A percentile compares a stretch with the other conserved stretches of the same genome.
Conservation (phyloP, 768 basidiomycete species). For the Rhodotorula sphaerocarpa region DNA sequence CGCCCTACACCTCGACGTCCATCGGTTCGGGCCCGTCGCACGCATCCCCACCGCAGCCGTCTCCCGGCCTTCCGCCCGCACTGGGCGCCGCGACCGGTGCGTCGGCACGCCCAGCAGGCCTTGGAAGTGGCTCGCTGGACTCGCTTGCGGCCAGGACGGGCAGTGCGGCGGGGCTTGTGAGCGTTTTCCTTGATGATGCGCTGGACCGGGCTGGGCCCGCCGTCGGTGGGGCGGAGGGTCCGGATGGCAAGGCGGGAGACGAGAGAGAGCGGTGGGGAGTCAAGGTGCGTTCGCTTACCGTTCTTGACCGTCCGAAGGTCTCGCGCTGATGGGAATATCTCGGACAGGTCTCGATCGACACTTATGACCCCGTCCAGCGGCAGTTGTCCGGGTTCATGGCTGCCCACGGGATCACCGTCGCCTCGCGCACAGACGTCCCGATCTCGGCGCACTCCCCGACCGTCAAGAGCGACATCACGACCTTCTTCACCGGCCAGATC, state of each 20-base stretch:
- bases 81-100: neutral
- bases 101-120: neutral
- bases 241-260: neutral
- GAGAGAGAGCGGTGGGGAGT: constrained; percentile 22
- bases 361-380: constrained; percentile 8
- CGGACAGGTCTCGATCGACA: constrained; percentile 26
- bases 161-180: neutral
- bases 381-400: constrained; percentile 31
- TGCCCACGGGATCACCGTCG: constrained; percentile 30
- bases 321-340: neutral
- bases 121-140: no score
- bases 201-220: no score
- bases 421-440: neutral
- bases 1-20: constrained; percentile 9
- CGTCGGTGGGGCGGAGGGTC: neutral
- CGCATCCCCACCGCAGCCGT: neutral
- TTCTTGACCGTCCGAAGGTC: neutral
- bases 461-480: constrained; percentile 22
- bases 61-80: neutral
- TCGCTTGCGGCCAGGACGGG: no score
- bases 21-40: no score
- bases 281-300: neutral
- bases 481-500: constrained; percentile 33
- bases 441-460: neutral
- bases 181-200: no score